Evolutionary conservation across 2,329 filamentous ascomycete genomes (phyloP).

Genomic region (Clonostachys byssicola): DNA sequence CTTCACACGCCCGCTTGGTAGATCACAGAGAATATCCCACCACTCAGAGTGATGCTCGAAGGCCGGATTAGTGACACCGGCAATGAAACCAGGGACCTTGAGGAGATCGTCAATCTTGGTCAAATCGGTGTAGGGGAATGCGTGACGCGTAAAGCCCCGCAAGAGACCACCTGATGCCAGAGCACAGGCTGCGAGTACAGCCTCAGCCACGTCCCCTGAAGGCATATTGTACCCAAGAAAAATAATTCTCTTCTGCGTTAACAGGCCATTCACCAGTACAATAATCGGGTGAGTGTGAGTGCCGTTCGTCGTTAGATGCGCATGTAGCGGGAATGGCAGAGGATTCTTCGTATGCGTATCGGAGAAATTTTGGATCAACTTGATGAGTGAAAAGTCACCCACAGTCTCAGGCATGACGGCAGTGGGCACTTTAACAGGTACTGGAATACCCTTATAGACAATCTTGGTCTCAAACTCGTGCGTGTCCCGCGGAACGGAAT

Average conservation of each 20-base stretch:
- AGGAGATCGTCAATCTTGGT: slow-evolving; percentile 96
- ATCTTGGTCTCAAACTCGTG: slow-evolving; percentile 97
- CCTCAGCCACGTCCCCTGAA: slow-evolving; percentile 93
- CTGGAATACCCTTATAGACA: slow-evolving; percentile 92
- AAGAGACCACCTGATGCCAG: slow-evolving; percentile 89
- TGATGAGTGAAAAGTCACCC: slow-evolving; percentile 95
- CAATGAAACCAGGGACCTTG: slow-evolving; percentile 95
- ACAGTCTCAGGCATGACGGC: slow-evolving; percentile 93
- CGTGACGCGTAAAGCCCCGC: slow-evolving; percentile 89
- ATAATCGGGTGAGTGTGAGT: slow-evolving; percentile 90
- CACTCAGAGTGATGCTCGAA: slow-evolving; percentile 94
- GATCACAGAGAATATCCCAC: slow-evolving; percentile 96
- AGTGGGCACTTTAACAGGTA: slow-evolving; percentile 93
- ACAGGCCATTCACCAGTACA: slow-evolving; percentile 86
- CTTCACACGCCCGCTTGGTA: slow-evolving; percentile 88
- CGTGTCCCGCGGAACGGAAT: slow-evolving; percentile 83
- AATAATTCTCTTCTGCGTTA: slow-evolving; percentile 95
- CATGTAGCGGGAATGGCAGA: slow-evolving; percentile 80
- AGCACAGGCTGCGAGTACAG: slow-evolving; percentile 95
- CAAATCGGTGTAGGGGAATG: slow-evolving; percentile 96
- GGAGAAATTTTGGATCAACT: slow-evolving; percentile 93
- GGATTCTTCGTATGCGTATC: slow-evolving; percentile 76
- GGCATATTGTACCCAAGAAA: slow-evolving; percentile 95
- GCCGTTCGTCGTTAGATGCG: slow-evolving; percentile 90
- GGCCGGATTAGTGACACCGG: slow-evolving; percentile 93